phyloP scores from a whole-genome alignment of 805 yeast species.

The Saccharomycopsis sp. region DNA sequence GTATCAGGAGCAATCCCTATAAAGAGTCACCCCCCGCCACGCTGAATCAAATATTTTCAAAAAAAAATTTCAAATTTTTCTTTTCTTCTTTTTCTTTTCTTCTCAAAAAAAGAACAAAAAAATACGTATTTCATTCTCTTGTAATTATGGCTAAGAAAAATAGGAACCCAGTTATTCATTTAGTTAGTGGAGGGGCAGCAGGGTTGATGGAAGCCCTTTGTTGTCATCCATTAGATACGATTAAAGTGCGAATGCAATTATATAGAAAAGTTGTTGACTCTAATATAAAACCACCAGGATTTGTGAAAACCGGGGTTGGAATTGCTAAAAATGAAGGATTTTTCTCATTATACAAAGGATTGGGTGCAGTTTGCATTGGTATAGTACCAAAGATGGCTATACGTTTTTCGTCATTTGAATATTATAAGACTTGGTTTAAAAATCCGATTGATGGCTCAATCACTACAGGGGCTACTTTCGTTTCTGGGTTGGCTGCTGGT shows the following conservation, averaged over 20 bases:
- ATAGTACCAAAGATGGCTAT: conserved; percentile 98
- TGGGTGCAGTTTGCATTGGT: conserved; percentile 95
- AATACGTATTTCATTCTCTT: neutral
- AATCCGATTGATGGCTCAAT: conserved; percentile 52
- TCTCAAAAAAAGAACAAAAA: neutral
- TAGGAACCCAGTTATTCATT: conserved; percentile 49
- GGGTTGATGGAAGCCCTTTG: conserved; percentile 96
- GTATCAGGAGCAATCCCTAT: neutral
- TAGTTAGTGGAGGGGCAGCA: conserved; percentile 93
- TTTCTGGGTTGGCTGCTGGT: conserved; percentile 97
- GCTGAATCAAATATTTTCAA: neutral
- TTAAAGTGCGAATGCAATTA: conserved; percentile 95
- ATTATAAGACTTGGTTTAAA: conserved; percentile 64
- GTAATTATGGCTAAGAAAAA: conserved; percentile 21
- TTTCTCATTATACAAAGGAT: conserved; percentile 85
- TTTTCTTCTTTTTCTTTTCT: no score
- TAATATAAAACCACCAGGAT: conserved; percentile 70
- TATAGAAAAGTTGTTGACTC: conserved; percentile 57
- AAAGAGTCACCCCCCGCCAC: neutral
- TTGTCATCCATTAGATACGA: conserved; percentile 97
- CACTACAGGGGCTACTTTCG: conserved; percentile 66
- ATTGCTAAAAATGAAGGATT: conserved; percentile 78
- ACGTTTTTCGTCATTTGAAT: conserved; percentile 90
- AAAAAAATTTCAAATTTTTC: neutral
- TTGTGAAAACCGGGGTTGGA: conserved; percentile 69